A percentile compares a stretch with the other conserved stretches of the same genome.
These are phyloP conservation scores for Aureococcus anophagefferens DNA, from an alignment of 108 stramenopile species.

Conservation along the genomic window DNA sequence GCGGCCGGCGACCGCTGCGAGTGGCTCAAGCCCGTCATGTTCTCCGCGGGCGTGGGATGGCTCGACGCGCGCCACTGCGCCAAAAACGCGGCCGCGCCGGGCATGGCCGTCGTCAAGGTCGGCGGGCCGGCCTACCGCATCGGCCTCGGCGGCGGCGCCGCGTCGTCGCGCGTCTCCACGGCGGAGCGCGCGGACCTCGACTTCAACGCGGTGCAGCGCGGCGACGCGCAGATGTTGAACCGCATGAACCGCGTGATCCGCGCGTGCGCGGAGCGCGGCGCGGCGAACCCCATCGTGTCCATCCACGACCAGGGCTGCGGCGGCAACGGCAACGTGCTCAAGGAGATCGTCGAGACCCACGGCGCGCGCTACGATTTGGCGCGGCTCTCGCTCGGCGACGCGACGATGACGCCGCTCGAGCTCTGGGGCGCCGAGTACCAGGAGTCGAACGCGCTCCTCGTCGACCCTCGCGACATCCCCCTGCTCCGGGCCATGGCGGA, in stretches of 20 bases:
- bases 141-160: constrained; percentile 96
- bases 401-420: constrained; percentile 86
- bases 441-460: constrained; percentile 94
- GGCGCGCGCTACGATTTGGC: constrained; percentile 89
- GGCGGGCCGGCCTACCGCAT: constrained; percentile 97
- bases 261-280: constrained; percentile 92
- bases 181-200: constrained; percentile 79
- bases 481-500: constrained; percentile 70
- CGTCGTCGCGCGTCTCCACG: constrained; percentile 74
- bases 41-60: constrained; percentile 91
- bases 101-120: constrained; percentile 94
- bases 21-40: constrained; percentile 99
- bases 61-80: constrained; percentile 77
- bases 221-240: constrained; percentile 99
- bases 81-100: constrained; percentile 83
- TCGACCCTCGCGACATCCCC: constrained; percentile 58
- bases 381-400: constrained; percentile 83
- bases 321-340: constrained; percentile 97
- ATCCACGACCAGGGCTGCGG: constrained; percentile 98
- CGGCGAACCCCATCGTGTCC: constrained; percentile 86
- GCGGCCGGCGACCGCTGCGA: constrained; percentile 74
- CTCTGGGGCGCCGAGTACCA: constrained; percentile 99
- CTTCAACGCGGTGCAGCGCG: constrained; percentile 98
- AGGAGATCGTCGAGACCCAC: constrained; percentile 98
- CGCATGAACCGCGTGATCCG: constrained; percentile 92